Conservation (phyloP, 1,284 basidiomycete genomes). For the Sanghuangporus weigelae region DNA sequence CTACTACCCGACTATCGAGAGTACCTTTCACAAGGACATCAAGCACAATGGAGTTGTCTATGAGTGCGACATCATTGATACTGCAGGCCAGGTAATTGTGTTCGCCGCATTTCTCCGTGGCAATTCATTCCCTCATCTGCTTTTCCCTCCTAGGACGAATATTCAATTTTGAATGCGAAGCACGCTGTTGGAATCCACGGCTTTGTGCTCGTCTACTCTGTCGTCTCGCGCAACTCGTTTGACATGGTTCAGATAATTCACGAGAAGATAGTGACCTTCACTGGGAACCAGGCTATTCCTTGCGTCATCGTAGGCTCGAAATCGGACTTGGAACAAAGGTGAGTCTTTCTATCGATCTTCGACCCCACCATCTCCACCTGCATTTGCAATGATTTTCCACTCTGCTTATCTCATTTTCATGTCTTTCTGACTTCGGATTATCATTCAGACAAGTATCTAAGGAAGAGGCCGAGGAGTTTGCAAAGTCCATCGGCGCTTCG, state of each 20-base stretch:
- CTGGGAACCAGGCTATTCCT: conserved; percentile 84
- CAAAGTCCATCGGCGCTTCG: conserved; percentile 66
- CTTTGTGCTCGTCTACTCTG: conserved; percentile 91
- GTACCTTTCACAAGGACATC: conserved; percentile 82
- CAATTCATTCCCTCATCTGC: background rate
- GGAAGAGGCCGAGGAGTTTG: conserved; percentile 74
- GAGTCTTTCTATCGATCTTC: conserved; percentile 25
- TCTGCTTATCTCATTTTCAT: conserved; percentile 20
- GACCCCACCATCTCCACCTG: conserved; percentile 1
- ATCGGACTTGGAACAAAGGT: conserved; percentile 78
- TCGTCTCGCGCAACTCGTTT: conserved; percentile 88
- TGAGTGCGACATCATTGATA: conserved; percentile 97
- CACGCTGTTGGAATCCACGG: conserved; percentile 83
- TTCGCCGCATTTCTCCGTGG: background rate
- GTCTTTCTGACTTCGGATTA: conserved; percentile 17
- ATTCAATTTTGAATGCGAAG: conserved; percentile 77
- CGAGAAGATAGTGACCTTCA: conserved; percentile 97
- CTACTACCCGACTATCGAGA: conserved; percentile 96
- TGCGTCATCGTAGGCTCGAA: conserved; percentile 98
- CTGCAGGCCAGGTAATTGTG: conserved; percentile 79
- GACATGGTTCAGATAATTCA: conserved; percentile 95
- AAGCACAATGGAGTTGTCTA: conserved; percentile 83
- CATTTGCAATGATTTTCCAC: conserved; percentile 13
- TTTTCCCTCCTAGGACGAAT: conserved; percentile 61
- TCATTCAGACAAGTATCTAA: conserved; percentile 66